Evolutionary conservation across 1,139 yeast species (phyloP), one percentile per base, ranked within the genome.

Genomic region (Eremothecium coryli): DNA sequence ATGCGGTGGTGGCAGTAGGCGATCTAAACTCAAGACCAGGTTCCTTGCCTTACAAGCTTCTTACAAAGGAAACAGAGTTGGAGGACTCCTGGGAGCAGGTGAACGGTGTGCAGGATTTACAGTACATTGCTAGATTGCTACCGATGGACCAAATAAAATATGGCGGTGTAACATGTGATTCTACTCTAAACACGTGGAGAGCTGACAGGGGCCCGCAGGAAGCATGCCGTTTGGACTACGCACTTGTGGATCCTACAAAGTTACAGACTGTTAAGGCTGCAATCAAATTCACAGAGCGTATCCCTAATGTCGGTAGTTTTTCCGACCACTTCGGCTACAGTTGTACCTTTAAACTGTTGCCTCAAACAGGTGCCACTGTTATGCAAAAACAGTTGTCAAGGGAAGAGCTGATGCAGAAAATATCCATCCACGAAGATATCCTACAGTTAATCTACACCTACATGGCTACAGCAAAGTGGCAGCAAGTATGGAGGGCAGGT

Each of bases 281-380:
- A 8, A 95, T 86, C 2, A 68, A 69, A 22, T 86, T 88, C 52
- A 76, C 85, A 0, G 95, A 84, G 31, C 52, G 56, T 14, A 62
- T 84, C 9, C 78, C 82, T 0, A 65, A 66, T 2, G 60, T 73
- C 10, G 78, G 82, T 5, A 81, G 94, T 4, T 79, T 73, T 45
- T 85, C 95, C 0, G 99, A 90, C 54, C 98, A 90, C 63, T 90
- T 93, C 66, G 99, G 90, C 0, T 82, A 86, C 49, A 64, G 73
- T 21, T 77, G 84, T 12, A 72, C 73, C 12, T 54, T 78, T 26
- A 52, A 56, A 37, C 38, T 62, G 4, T 33, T 48, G 4, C 48
- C 53, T 1, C 42, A 24, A 29, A 22, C 36, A 18, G 27, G 32
- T 12, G 20, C 30, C 10, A 30, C 28, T 2, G 29, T 33, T 3